Evolutionary conservation across 2,329 filamentous ascomycete species (phyloP), one percentile per base, ranked within the genome.

Genomic region (Didymella exigua): DNA sequence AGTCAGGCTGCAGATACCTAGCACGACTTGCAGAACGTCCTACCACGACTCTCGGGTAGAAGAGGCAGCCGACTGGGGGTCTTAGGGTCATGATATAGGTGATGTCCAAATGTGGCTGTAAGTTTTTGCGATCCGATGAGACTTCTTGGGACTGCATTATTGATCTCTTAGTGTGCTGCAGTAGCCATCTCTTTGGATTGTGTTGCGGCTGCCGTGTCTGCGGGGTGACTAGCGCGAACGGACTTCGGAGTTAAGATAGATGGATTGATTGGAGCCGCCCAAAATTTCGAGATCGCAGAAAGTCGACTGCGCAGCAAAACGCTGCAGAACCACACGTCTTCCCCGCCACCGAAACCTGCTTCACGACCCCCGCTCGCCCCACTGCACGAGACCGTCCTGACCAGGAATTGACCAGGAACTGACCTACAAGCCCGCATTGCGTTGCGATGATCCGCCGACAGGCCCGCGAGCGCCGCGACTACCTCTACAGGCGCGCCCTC

Each of bases 401-500:
- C n/a, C n/a, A n/a, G n/a, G n/a, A n/a, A n/a, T n/a, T 11, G 18
- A 9, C 19, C 16, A 38, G 4, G 5, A 16, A 2, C 31, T 21
- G 31, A 3, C 4, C 4, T 38, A 21, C 11, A 14, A 3, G 30
- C 9, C 3, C 36, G 26, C 26, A 5, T 18, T 26, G 18, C 18
- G 26, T 7, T 33, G 19, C 26, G 14, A 69, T 69, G 67, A 71
- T 70, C 40, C 65, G 67, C 44, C 65, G 64, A 81, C 88, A 91
- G 82, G 87, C 88, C 59, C 86, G 90, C 65, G 86, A 93, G 76
- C 83, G 91, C 67, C 84, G 90, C 66, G 91, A 96, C 73, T 96
- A 98, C 76, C 86, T 99, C 67, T 71, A 70, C 76, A 87, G 93
- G 57, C 88, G 90, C 70, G 93, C 95, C 31, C 83, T 97, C 54